Percentiles rank a stretch among this genome's conserved stretches.
These are phyloP conservation scores for Alternaria triticina DNA, from an alignment of 2,329 filamentous ascomycete species.

Conservation along the genomic window DNA sequence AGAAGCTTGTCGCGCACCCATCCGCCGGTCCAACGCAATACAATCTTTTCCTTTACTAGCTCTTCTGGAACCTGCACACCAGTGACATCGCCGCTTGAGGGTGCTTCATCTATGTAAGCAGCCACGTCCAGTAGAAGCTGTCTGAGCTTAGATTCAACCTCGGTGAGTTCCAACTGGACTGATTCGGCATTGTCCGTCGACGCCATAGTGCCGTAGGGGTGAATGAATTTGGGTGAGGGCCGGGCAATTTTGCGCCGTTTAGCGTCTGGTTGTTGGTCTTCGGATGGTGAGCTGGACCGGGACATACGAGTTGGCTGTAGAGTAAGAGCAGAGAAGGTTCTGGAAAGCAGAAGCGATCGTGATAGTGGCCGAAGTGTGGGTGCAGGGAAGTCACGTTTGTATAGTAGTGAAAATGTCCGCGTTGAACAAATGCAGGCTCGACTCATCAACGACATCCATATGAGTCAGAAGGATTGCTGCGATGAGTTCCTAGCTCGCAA, in stretches of 20 bases:
- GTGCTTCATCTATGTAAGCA: slow-evolving; percentile 64
- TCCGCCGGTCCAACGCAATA: slow-evolving; percentile 81
- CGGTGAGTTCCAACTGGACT: slow-evolving; percentile 64
- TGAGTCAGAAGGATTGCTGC: slow-evolving; percentile 21
- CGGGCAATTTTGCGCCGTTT: slow-evolving; percentile 41
- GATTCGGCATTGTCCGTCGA: slow-evolving; percentile 18
- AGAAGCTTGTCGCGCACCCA: slow-evolving; percentile 89
- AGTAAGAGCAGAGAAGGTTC: slow-evolving; percentile 1
- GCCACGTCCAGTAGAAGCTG: slow-evolving; percentile 84
- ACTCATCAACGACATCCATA: slow-evolving; percentile 39
- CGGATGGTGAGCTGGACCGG: slow-evolving; percentile 23
- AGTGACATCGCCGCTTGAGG: slow-evolving; percentile 31
- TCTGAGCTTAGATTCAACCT: slow-evolving; percentile 74
- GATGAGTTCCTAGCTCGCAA: not conserved
- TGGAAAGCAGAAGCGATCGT: not conserved
- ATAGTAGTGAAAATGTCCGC: slow-evolving; percentile 29
- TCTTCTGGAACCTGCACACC: slow-evolving; percentile 51
- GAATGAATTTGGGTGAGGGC: slow-evolving; percentile 25
- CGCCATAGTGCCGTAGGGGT: slow-evolving; percentile 39
- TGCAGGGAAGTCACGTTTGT: slow-evolving; percentile 27
- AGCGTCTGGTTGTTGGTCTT: slow-evolving; percentile 32
- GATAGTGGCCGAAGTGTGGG: not conserved
- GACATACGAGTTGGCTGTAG: slow-evolving; percentile 38
- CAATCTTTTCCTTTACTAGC: slow-evolving; percentile 54
- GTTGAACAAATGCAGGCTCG: slow-evolving; percentile 38